Evolutionary conservation across 345 rosid species (phyloP).

Genomic region (Physaria fendleri): DNA sequence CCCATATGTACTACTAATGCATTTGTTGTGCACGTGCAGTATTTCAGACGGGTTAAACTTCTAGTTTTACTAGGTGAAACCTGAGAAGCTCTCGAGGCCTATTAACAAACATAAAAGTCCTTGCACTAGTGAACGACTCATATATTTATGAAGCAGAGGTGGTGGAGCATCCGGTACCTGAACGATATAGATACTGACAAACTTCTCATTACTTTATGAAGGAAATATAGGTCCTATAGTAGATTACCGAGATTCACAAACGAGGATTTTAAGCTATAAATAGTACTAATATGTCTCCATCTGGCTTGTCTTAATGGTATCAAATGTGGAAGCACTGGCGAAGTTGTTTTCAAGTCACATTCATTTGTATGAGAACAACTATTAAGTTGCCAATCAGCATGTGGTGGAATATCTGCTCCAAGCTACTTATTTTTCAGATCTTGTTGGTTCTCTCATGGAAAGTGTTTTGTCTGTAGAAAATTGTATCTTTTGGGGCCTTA

Average conservation of each 20-base stretch:
- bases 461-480: slow-evolving; percentile 43
- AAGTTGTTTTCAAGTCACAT: slow-evolving; percentile 66
- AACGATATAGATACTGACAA: slow-evolving; percentile 19
- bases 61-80: too few relatives aligned
- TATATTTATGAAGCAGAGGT: slow-evolving; percentile 53
- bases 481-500: slow-evolving; percentile 40
- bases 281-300: not conserved
- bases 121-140: slow-evolving; percentile 34
- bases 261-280: not conserved
- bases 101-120: slow-evolving; percentile 43
- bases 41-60: too few relatives aligned
- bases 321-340: slow-evolving; percentile 70
- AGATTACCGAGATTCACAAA: not conserved
- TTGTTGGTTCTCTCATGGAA: slow-evolving; percentile 39
- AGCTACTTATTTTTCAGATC: slow-evolving; percentile 43
- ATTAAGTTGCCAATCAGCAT: slow-evolving; percentile 41
- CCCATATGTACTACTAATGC: too few relatives aligned
- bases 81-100: too few relatives aligned
- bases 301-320: slow-evolving; percentile 7
- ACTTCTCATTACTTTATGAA: not conserved
- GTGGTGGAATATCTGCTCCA: slow-evolving; percentile 33
- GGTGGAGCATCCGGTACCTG: slow-evolving; percentile 75
- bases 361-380: too few relatives aligned
- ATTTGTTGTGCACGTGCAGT: too few relatives aligned
- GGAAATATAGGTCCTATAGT: not conserved